Base-by-base conservation (phyloP, 2,329 filamentous ascomycete genomes). In the Fusarium succisae region DNA sequence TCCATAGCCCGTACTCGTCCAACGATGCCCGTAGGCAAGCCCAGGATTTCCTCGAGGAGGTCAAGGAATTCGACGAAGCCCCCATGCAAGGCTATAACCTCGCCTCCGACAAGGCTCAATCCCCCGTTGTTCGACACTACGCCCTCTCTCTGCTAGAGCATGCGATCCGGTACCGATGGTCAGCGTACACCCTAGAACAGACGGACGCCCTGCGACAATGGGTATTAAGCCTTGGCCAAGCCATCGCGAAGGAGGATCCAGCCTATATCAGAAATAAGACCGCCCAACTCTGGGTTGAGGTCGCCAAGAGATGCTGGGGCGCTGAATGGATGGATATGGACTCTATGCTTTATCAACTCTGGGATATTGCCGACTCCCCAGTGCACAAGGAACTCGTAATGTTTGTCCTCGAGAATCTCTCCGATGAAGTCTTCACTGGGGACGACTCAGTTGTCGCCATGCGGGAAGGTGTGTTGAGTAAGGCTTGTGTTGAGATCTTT, bases 261-360 rank as follows among this genome's bases (percentile, higher is more conserved):
- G 82, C 89, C 38, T 99, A 95, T 81, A 86, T 98, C 74, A 90
- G 96, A 76, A 98, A 97, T 87, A 99, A 99, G 85, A 92, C 96
- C 39, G 94, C 94, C 35, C 93, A 97, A 83, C 85, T 99, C 70
- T 99, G 96, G 96, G 94, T 95, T 13, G 96, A 98, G 82, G 87
- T 98, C 60, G 95, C 95, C 45, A 98, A 98, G 85, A 90, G 96
- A 78, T 93, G 91, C 80, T 99, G 96, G 96, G 94, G 89, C n/a
- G 87, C 90, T 38, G 93, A 96, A 70, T 99, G 97, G 96, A 91
- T 93, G 86, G 91, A 97, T 80, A 98, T 99, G 96, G 97, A 99
- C 81, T 85, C 91, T 72, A 88, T 93, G 79, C 88, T 99, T 63
- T 90, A 95, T 50, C 89, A 91, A 78, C 87, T 98, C 26, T 99